Evolutionary conservation across 2,329 filamentous ascomycete species (phyloP).

Genomic region (Fusarium metavorans): DNA sequence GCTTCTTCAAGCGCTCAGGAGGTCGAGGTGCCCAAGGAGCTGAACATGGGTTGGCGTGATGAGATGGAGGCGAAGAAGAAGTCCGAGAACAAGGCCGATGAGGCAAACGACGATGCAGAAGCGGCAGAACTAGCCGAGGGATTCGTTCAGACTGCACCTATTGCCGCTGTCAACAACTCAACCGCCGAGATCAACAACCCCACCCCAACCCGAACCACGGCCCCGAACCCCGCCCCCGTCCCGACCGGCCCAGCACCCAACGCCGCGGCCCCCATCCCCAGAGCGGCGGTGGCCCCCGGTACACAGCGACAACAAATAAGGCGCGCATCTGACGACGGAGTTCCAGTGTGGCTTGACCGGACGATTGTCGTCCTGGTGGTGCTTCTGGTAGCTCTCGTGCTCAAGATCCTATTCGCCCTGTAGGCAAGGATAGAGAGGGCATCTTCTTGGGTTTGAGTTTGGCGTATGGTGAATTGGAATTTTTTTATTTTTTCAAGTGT

Average conservation of each 20-base stretch:
- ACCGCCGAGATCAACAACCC: conserved; percentile 19
- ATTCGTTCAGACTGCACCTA: conserved; percentile 63
- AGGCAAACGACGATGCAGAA: conserved; percentile 52
- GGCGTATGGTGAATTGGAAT: conserved; percentile 18
- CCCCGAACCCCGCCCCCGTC: conserved; percentile 10
- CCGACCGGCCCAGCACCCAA: conserved; percentile 12
- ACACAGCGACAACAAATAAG: conserved; percentile 33
- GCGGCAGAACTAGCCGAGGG: conserved; percentile 67
- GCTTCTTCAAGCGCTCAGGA: conserved; percentile 52
- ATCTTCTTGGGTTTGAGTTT: conserved; percentile 1
- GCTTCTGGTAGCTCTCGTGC: conserved; percentile 76
- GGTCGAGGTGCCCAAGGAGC: conserved; percentile 64
- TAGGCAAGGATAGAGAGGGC: conserved; percentile 18
- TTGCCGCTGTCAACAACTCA: neutral
- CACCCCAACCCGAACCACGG: conserved; percentile 25
- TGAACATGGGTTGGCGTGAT: conserved; percentile 79
- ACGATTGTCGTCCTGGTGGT: conserved; percentile 80
- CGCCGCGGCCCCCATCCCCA: conserved; percentile 7
- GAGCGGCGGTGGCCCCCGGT: neutral
- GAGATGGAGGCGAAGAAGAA: conserved; percentile 65
- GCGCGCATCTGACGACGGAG: conserved; percentile 56
- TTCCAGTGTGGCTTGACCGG: conserved; percentile 83
- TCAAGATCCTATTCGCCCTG: conserved; percentile 62
- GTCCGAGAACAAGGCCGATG: conserved; percentile 13
- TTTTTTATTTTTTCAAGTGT: neutral